phyloP scores from a whole-genome alignment of 345 rosid genomes.

The Citrus reticulata region DNA sequence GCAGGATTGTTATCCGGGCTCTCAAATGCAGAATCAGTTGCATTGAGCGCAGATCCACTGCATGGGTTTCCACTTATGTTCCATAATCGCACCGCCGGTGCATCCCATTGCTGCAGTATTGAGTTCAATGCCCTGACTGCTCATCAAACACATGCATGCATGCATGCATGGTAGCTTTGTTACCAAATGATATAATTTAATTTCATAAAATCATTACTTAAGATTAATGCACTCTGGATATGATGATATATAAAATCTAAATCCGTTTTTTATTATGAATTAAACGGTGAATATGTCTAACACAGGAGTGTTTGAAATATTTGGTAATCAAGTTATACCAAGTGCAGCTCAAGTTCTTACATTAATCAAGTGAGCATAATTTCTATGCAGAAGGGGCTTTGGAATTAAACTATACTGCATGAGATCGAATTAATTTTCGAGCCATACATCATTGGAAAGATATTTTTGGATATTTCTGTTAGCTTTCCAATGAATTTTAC shows the following conservation, averaged over 20 bases:
- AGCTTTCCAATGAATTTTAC: no score
- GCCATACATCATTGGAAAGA: no score
- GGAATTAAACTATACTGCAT: no score
- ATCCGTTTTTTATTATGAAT: background rate
- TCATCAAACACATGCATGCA: background rate
- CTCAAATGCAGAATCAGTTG: conserved; percentile 2
- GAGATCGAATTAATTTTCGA: no score
- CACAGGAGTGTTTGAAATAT: no score
- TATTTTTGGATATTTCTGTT: no score
- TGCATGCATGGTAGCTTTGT: background rate
- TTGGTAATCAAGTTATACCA: no score
- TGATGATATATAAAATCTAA: background rate
- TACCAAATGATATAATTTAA: background rate
- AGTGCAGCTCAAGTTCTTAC: no score
- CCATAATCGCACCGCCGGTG: conserved; percentile 17
- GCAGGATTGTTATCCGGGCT: conserved; percentile 14
- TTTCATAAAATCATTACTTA: background rate
- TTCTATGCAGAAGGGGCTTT: no score
- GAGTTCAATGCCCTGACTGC: conserved; percentile 27
- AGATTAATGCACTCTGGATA: no score
- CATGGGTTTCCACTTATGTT: conserved; percentile 30
- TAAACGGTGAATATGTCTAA: background rate
- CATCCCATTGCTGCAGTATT: conserved; percentile 25
- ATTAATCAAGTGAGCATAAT: no score
- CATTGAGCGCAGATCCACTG: conserved; percentile 22